phyloP scores from a whole-genome alignment of 208 protist genomes.

The Leishmania amazonensis region DNA sequence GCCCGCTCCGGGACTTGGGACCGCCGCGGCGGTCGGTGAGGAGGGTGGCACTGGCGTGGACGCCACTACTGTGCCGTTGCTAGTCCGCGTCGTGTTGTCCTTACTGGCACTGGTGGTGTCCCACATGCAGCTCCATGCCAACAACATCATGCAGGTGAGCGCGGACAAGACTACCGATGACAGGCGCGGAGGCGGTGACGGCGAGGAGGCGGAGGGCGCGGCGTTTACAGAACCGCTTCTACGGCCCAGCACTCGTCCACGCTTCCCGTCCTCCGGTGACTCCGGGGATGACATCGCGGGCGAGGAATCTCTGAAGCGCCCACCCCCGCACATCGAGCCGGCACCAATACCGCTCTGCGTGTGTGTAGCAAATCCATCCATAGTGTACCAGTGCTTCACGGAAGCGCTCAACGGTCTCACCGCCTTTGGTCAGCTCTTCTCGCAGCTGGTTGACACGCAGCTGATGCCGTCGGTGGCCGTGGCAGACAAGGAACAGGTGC shows the following conservation, averaged over 20 bases:
- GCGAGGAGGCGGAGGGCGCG: conserved; percentile 2
- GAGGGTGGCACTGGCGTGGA: neutral
- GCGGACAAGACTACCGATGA: neutral
- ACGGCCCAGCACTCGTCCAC: neutral
- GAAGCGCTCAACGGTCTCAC: conserved; percentile 24
- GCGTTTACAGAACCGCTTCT: neutral
- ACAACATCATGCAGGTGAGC: neutral
- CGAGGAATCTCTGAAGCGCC: neutral
- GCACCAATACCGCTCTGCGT: conserved; percentile 12
- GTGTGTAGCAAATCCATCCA: conserved; percentile 1
- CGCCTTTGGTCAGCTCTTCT: conserved; percentile 28
- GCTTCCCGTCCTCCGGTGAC: neutral
- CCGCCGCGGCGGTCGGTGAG: neutral
- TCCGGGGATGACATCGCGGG: neutral
- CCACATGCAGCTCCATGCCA: conserved; percentile 10
- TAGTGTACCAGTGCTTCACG: conserved; percentile 25
- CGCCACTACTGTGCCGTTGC: conserved; percentile 13
- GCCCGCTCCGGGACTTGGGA: neutral
- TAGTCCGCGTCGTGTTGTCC: conserved; percentile 16
- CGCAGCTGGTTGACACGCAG: conserved; percentile 26
- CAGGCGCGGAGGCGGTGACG: neutral
- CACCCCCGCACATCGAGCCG: neutral
- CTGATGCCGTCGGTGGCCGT: neutral
- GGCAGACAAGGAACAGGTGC: neutral
- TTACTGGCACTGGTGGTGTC: conserved; percentile 17